Conservation (phyloP, 169 alveolate species). For the Sarcocystis neurona region DNA sequence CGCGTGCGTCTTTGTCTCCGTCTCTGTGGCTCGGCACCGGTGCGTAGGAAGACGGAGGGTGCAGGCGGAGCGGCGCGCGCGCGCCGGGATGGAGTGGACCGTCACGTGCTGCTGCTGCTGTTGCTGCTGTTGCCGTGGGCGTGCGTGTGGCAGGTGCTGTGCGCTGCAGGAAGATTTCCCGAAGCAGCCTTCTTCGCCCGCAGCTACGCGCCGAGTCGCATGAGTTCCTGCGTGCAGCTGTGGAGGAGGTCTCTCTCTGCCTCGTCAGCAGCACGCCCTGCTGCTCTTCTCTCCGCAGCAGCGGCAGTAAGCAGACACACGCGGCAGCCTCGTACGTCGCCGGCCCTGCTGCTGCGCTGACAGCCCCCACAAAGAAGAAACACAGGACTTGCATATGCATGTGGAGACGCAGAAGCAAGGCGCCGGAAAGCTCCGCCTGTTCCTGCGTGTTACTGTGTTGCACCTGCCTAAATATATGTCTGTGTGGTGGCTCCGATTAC, state of each 20-base stretch:
- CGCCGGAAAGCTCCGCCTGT: background rate
- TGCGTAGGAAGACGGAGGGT: no score
- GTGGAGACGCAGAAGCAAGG: background rate
- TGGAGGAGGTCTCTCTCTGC: constrained; percentile 25
- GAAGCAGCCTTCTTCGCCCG: constrained; percentile 52
- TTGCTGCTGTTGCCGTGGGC: no score
- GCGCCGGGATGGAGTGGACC: no score
- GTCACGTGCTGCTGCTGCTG: no score
- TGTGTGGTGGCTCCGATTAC: no score
- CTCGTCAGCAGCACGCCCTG: background rate
- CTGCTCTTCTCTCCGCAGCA: background rate
- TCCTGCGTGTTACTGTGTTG: no score
- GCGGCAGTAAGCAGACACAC: background rate
- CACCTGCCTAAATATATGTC: no score
- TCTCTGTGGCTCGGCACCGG: no score
- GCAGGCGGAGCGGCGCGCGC: no score
- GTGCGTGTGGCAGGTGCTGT: constrained; percentile 1
- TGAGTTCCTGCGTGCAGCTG: background rate
- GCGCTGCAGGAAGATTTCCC: constrained; percentile 9
- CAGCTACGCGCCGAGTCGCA: constrained; percentile 19
- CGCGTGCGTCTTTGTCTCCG: no score
- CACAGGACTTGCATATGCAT: background rate
- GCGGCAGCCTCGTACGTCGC: background rate
- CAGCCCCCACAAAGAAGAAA: background rate
- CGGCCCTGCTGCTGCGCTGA: background rate